Evolutionary conservation across 495 filamentous ascomycete species (phyloP).

Genomic region (Immersiella caudata): DNA sequence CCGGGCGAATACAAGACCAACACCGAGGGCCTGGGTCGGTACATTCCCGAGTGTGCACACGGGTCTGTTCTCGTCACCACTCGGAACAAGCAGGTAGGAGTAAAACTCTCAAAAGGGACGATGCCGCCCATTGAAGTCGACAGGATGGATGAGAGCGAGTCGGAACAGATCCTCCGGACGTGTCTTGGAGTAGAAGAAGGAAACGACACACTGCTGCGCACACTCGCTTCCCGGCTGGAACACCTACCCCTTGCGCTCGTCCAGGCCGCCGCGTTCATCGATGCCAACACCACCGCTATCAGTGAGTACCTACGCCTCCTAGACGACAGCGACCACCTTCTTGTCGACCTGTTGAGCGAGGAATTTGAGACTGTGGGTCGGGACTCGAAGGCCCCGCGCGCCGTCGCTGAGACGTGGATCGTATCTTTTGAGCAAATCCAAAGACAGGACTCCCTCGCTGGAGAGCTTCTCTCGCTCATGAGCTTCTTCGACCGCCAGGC

Average conservation of each 20-base stretch:
- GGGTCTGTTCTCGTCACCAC: slow-evolving; percentile 47
- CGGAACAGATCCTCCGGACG: slow-evolving; percentile 24
- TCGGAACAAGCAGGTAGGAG: slow-evolving; percentile 39
- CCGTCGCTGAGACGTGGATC: slow-evolving; percentile 39
- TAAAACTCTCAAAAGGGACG: slow-evolving; percentile 22
- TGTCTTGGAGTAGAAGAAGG: slow-evolving; percentile 13
- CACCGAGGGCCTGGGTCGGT: too few relatives aligned
- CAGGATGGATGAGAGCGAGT: slow-evolving; percentile 29
- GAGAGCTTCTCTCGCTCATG: slow-evolving; percentile 48
- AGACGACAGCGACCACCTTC: slow-evolving; percentile 25
- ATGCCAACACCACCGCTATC: slow-evolving; percentile 39
- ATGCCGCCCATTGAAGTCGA: too few relatives aligned
- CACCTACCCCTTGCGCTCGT: slow-evolving; percentile 51
- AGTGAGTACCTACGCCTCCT: slow-evolving; percentile 41
- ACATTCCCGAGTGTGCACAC: slow-evolving; percentile 42
- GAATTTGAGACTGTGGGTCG: slow-evolving; percentile 23
- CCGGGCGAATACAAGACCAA: too few relatives aligned
- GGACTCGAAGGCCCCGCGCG: slow-evolving; percentile 32
- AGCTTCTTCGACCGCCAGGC: slow-evolving; percentile 45
- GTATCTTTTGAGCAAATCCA: slow-evolving; percentile 45
- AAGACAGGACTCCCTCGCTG: slow-evolving; percentile 36
- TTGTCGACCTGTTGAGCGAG: slow-evolving; percentile 29
- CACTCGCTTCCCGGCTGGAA: slow-evolving; percentile 43
- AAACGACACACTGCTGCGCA: slow-evolving; percentile 13
- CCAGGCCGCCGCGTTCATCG: slow-evolving; percentile 55